Conservation (phyloP, 2,329 filamentous ascomycete species). For the Beauveria sp. region DNA sequence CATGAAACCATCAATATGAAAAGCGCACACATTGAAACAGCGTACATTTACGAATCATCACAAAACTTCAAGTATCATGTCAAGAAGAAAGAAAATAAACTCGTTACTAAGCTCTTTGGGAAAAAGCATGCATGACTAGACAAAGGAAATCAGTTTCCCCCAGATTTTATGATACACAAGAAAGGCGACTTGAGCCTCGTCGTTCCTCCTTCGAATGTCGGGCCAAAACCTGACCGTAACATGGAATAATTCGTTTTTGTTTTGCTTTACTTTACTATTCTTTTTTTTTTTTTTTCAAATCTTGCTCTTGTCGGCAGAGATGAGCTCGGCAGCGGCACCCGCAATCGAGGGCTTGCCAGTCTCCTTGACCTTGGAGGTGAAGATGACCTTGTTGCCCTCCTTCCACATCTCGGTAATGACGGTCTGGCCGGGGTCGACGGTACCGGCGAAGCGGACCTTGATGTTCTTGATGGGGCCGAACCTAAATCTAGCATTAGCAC, state of each 20-base stretch:
- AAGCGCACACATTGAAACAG: background rate
- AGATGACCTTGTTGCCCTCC: conserved; percentile 69
- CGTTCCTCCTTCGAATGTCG: background rate
- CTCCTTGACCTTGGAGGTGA: conserved; percentile 86
- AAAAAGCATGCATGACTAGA: conserved; percentile 1
- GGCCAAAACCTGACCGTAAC: background rate
- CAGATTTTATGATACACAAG: conserved; percentile 5
- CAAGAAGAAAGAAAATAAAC: background rate
- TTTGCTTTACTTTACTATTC: background rate
- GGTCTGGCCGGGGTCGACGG: conserved; percentile 82
- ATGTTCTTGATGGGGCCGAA: conserved; percentile 83
- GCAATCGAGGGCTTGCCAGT: conserved; percentile 84
- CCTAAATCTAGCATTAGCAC: conserved; percentile 10
- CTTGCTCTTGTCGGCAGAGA: conserved; percentile 29
- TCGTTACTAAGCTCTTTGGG: conserved; percentile 3
- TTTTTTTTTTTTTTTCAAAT: conserved; percentile 11
- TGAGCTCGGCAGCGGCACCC: conserved; percentile 70
- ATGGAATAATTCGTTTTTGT: background rate
- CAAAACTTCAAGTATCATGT: too few species aligned
- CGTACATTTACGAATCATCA: background rate
- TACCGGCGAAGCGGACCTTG: conserved; percentile 85
- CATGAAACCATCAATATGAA: background rate
- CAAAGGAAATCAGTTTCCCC: background rate
- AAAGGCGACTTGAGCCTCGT: background rate
- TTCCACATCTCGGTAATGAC: conserved; percentile 92